Conservation (phyloP, 73 alveolate genomes). For the Symbiodinium natans region DNA sequence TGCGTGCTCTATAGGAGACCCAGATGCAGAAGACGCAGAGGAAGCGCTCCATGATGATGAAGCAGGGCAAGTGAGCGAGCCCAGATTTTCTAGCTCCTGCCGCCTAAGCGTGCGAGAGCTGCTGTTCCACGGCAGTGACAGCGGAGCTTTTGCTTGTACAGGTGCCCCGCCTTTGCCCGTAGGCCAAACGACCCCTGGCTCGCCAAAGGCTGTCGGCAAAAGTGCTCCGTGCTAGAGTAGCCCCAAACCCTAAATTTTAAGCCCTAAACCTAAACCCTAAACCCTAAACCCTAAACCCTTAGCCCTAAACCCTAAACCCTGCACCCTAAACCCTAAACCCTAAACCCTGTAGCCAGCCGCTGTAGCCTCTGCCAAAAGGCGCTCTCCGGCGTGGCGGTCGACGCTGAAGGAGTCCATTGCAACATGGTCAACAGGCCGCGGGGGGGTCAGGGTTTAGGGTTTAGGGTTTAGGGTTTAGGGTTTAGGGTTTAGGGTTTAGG, state of each 20-base stretch:
- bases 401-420: constrained; percentile 27
- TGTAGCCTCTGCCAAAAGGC: background rate
- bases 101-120: too few relatives aligned
- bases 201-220: too few relatives aligned
- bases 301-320: too few relatives aligned
- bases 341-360: background rate
- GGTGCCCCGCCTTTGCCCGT: too few relatives aligned
- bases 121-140: too few relatives aligned
- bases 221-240: too few relatives aligned
- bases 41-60: constrained; percentile 78
- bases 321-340: background rate
- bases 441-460: background rate
- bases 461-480: background rate
- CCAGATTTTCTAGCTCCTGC: too few relatives aligned
- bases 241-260: too few relatives aligned
- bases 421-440: constrained; percentile 45
- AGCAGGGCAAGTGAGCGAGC: constrained; percentile 33
- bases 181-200: too few relatives aligned
- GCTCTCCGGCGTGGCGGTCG: constrained; percentile 32
- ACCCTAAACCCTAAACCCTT: too few relatives aligned
- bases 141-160: too few relatives aligned
- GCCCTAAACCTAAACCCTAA: too few relatives aligned
- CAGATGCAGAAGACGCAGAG: constrained; percentile 78
- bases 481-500: background rate
- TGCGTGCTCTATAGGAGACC: constrained; percentile 14